A percentile compares a stretch with the other conserved stretches of the same genome.
Conservation (phyloP, 805 yeast genomes). For the Candida nonsorbophila region DNA sequence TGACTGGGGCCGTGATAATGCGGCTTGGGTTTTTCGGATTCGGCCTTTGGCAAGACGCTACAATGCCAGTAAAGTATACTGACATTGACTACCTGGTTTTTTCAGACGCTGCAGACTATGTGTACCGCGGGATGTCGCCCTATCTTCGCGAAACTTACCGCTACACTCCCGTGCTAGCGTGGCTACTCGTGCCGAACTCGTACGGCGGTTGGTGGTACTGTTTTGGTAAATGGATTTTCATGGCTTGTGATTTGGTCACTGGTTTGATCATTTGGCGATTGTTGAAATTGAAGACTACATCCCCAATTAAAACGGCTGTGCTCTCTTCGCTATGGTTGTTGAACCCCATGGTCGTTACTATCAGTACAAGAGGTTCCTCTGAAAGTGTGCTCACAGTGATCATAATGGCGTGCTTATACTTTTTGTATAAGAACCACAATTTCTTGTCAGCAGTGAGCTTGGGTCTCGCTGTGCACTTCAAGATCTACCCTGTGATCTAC, state of each 20-base stretch:
- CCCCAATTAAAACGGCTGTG: constrained; percentile 24
- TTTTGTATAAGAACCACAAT: constrained; percentile 25
- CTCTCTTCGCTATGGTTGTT: constrained; percentile 73
- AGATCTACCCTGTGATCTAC: constrained; percentile 87
- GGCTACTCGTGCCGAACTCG: constrained; percentile 72
- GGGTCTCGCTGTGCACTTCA: constrained; percentile 85
- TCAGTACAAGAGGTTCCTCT: constrained; percentile 88
- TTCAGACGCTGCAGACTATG: constrained; percentile 82
- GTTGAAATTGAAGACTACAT: constrained; percentile 25
- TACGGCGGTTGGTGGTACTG: constrained; percentile 36
- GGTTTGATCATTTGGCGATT: constrained; percentile 51
- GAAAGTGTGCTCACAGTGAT: constrained; percentile 84
- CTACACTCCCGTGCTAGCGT: constrained; percentile 86
- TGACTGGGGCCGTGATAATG: constrained; percentile 21
- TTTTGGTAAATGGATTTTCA: constrained; percentile 78
- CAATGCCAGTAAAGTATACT: constrained; percentile 79
- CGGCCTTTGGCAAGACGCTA: constrained; percentile 83
- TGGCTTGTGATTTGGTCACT: constrained; percentile 73
- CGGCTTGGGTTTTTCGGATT: constrained; percentile 64
- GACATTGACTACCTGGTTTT: constrained; percentile 94
- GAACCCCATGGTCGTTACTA: constrained; percentile 93
- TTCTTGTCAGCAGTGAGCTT: constrained; percentile 39
- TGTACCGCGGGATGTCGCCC: constrained; percentile 60
- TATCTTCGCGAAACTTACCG: constrained; percentile 83
- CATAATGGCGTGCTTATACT: constrained; percentile 54